These are phyloP conservation scores for Phlebopus sp. DNA, from an alignment of 1,284 basidiomycete species.

Conservation along the genomic window DNA sequence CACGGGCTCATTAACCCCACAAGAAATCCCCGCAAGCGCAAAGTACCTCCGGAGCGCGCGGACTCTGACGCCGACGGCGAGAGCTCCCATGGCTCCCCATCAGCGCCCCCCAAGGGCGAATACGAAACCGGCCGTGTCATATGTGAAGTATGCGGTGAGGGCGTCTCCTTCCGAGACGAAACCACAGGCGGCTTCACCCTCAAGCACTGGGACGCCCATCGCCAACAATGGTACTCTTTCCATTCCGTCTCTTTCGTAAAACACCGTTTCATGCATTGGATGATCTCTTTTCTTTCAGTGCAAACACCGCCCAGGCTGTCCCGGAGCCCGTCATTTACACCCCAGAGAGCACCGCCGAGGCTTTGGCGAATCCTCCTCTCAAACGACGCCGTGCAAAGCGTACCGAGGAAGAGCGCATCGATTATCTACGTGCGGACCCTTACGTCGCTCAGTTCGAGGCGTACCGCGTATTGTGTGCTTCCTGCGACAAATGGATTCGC, in stretches of 20 bases:
- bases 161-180: slow-evolving; percentile 64
- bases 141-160: slow-evolving; percentile 58
- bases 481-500: slow-evolving; percentile 79
- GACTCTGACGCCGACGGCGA: slow-evolving; percentile 19
- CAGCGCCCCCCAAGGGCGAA: slow-evolving; percentile 36
- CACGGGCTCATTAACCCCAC: slow-evolving; percentile 10
- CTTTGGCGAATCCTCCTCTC: slow-evolving; percentile 42
- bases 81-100: slow-evolving; percentile 14
- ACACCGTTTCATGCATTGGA: neutral
- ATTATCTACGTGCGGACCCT: slow-evolving; percentile 68
- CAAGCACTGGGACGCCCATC: slow-evolving; percentile 68
- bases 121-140: slow-evolving; percentile 59
- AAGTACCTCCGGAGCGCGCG: slow-evolving; percentile 32
- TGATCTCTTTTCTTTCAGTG: slow-evolving; percentile 13
- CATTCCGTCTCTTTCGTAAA: neutral
- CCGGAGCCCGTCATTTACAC: slow-evolving; percentile 39
- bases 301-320: slow-evolving; percentile 32
- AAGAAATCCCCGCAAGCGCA: slow-evolving; percentile 42
- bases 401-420: slow-evolving; percentile 74
- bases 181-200: slow-evolving; percentile 58
- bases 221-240: slow-evolving; percentile 50
- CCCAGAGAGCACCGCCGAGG: slow-evolving; percentile 39
- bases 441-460: slow-evolving; percentile 76
- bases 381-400: slow-evolving; percentile 72
- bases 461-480: slow-evolving; percentile 72